Base-by-base conservation (phyloP, 2,329 filamentous ascomycete species). In the Cladosporium sp. region DNA sequence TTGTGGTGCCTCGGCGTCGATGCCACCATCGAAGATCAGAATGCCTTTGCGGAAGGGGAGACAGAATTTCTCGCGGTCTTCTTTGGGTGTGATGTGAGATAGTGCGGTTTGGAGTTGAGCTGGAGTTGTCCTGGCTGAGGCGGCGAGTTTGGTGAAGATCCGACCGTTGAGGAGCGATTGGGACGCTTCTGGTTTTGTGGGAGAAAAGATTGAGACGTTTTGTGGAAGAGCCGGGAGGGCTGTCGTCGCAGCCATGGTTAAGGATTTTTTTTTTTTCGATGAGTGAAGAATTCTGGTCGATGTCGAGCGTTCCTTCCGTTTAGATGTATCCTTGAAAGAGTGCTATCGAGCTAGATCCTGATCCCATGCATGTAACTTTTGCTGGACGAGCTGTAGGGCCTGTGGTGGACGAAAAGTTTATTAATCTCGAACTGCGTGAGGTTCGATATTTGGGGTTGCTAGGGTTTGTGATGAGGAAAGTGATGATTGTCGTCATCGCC, bases 191-290 rank as follows among this genome's bases (percentile, higher is more conserved):
- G 54, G 5, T 14, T 34, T 49, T 14, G 42, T 19, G 11, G 54
- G 54, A 19, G 54, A 56, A 34, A 56, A 56, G 19, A 49, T 56
- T 34, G 37, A 42, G 6, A 56, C 54, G 38, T 56, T 56, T 5
- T 28, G 54, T 34, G 54, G 54, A 15, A 56, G 9, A 19, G 30
- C 34, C 25, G 54, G 54, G 2, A 56, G 43, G 17, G 19, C 20
- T 22, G n/a, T 7, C 1, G 17, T 25, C 6, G 12, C 25, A 1
- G 49, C n/a, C 51, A 55, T 55, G 20, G 37, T 52, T 22, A 3
- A 34, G 8, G 39, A 22, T 39, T 52, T 39, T 34, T 34, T 9
- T 34, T 25, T 25, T 25, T 25, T 25, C 6, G 25, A 25, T 3
- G 3, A 3, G 25, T 3, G 25, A 25, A 25, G 25, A 6, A 3